Evolutionary conservation across 371 early-diverging fungal species (phyloP).

Genomic region (Gilbertella persicaria): DNA sequence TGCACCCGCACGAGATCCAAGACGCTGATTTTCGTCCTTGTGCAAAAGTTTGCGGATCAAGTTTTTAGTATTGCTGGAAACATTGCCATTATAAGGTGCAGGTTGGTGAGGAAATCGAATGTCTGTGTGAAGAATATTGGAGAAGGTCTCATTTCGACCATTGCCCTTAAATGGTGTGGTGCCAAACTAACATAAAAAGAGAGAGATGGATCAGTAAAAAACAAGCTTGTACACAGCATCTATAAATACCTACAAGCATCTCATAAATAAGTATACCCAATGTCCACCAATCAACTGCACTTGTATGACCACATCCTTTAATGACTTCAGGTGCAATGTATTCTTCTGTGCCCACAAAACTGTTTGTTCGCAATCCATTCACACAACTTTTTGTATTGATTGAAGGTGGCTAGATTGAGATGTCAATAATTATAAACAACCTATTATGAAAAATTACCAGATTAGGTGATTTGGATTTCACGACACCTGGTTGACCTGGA

Average conservation of each 20-base stretch:
- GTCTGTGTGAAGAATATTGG: conserved; percentile 79
- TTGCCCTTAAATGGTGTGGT: conserved; percentile 94
- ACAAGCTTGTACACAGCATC: background rate
- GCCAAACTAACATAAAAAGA: conserved; percentile 60
- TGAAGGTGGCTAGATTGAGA: conserved; percentile 46
- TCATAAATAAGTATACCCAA: conserved; percentile 96
- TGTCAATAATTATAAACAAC: background rate
- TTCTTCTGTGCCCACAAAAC: conserved; percentile 97
- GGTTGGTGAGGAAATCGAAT: conserved; percentile 71
- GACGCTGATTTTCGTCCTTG: conserved; percentile 84
- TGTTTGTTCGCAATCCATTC: conserved; percentile 85
- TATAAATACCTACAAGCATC: conserved; percentile 73
- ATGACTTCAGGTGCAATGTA: conserved; percentile 97
- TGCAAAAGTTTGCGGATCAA: conserved; percentile 82
- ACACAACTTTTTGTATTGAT: conserved; percentile 91
- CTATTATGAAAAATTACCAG: conserved; percentile 31
- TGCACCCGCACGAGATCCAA: conserved; percentile 91
- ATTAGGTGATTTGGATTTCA: conserved; percentile 62
- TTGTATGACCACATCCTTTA: conserved; percentile 91
- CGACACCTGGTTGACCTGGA: conserved; percentile 75
- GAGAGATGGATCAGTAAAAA: background rate
- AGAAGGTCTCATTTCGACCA: conserved; percentile 84
- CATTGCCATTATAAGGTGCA: conserved; percentile 28
- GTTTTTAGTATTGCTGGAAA: conserved; percentile 63
- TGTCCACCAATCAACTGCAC: conserved; percentile 99